Conservation (phyloP, 768 basidiomycete genomes). For the Collybiopsis confluens region DNA sequence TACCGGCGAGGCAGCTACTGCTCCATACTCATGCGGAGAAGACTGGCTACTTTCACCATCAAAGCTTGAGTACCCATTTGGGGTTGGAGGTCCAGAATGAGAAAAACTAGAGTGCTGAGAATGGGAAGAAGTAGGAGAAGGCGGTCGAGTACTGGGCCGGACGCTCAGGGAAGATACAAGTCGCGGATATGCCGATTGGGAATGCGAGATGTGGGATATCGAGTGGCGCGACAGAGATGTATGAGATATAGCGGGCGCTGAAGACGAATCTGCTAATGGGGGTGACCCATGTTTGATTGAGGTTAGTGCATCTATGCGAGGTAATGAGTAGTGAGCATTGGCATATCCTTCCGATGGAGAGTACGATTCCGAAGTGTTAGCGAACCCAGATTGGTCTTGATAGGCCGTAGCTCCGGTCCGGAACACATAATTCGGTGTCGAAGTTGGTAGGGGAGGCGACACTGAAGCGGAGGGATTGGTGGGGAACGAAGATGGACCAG, state of each 20-base stretch:
- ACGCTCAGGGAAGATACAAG: constrained; percentile 10
- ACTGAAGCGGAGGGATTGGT: constrained; percentile 19
- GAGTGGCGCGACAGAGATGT: constrained; percentile 46
- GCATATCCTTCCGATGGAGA: constrained; percentile 13
- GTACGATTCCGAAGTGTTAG: constrained; percentile 13
- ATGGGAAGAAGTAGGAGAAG: constrained; percentile 50
- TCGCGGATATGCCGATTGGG: constrained; percentile 35
- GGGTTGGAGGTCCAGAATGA: constrained; percentile 6
- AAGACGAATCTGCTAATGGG: constrained; percentile 14
- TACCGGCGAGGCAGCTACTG: constrained; percentile 24
- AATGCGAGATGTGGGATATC: constrained; percentile 57
- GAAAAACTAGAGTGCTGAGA: constrained; percentile 18
- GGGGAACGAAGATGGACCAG: constrained; percentile 7
- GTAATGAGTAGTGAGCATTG: constrained; percentile 20
- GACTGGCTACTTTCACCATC: background rate
- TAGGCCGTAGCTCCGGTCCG: constrained; percentile 39
- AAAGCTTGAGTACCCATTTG: background rate
- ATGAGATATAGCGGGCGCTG: constrained; percentile 21
- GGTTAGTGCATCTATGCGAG: constrained; percentile 17
- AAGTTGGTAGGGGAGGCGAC: constrained; percentile 19
- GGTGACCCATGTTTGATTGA: background rate
- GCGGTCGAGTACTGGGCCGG: constrained; percentile 29
- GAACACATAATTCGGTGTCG: constrained; percentile 26
- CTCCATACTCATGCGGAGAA: background rate
- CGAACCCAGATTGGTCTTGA: constrained; percentile 32